Base-by-base conservation (phyloP, 78 protist genomes). In the Cavenderia fasciculata region DNA sequence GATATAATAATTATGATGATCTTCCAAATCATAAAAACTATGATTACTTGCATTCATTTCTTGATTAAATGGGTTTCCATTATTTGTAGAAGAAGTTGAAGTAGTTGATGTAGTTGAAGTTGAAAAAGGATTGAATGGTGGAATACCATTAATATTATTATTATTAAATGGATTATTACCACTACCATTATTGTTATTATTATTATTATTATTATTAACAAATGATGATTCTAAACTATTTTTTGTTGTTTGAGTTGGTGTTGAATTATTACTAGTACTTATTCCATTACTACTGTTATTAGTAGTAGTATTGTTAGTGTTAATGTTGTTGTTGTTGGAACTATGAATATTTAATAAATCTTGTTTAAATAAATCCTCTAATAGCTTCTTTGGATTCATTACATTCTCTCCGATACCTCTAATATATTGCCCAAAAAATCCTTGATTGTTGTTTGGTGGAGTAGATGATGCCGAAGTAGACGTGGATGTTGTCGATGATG, bases 1-100 rank as follows among this genome's bases (percentile, higher is more conserved):
- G 5, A 43, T 47, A 63, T 63, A 38, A n/a, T 47, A n/a, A n/a
- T n/a, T n/a, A n/a, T n/a, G n/a, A n/a, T n/a, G n/a, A n/a, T n/a
- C n/a, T n/a, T n/a, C n/a, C n/a, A n/a, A n/a, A n/a, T 63, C 72
- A 63, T 63, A 43, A 63, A 40, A 4, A 63, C 72, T 38, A 63
- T n/a, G n/a, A n/a, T n/a, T n/a, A n/a, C n/a, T n/a, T n/a, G n/a
- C n/a, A n/a, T n/a, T n/a, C n/a, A n/a, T n/a, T n/a, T n/a, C n/a
- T n/a, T n/a, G n/a, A n/a, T n/a, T n/a, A n/a, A n/a, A n/a, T n/a
- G n/a, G n/a, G n/a, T n/a, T n/a, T n/a, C n/a, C n/a, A n/a, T n/a
- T n/a, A n/a, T n/a, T n/a, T n/a, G n/a, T n/a, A n/a, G n/a, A n/a
- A n/a, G n/a, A n/a, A n/a, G n/a, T n/a, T n/a, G n/a, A n/a, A n/a